These are phyloP conservation scores for Cryptococcus sp. DNA, from an alignment of 1,284 basidiomycete genomes.

Conservation along the genomic window DNA sequence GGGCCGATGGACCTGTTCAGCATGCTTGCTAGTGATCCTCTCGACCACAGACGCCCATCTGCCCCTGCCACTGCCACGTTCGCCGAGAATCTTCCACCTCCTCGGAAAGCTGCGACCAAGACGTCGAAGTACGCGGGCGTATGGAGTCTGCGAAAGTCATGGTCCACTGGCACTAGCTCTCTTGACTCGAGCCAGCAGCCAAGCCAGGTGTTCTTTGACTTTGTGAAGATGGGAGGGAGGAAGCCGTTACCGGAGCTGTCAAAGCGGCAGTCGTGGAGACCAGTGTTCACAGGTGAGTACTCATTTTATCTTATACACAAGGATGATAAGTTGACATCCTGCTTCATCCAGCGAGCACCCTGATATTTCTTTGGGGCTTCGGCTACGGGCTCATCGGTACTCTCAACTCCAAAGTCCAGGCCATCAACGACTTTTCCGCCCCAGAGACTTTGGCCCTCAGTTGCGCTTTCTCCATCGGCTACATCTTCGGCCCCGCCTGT, in stretches of 20 bases:
- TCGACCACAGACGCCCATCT: background rate
- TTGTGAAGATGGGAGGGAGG: conserved; percentile 42
- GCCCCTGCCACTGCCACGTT: no score
- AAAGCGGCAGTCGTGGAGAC: conserved; percentile 41
- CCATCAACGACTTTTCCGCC: conserved; percentile 27
- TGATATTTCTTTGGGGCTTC: conserved; percentile 50
- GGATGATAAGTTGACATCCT: background rate
- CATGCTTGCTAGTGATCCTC: conserved; percentile 35
- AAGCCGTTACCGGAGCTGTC: conserved; percentile 43
- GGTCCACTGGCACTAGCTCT: background rate
- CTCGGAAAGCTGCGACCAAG: background rate
- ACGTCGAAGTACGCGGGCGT: background rate
- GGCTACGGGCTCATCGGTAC: conserved; percentile 47
- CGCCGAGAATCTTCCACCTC: background rate
- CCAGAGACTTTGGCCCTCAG: conserved; percentile 33
- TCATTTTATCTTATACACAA: background rate
- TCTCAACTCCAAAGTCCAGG: conserved; percentile 39
- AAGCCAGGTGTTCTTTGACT: conserved; percentile 44
- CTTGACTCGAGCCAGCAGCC: conserved; percentile 25
- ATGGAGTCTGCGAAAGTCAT: background rate
- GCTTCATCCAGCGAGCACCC: conserved; percentile 30
- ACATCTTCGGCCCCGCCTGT: conserved; percentile 35
- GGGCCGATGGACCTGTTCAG: conserved; percentile 37
- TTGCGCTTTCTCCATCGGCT: conserved; percentile 46
- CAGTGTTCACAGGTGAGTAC: conserved; percentile 38